A percentile compares a stretch with the other conserved stretches of the same genome.
phyloP scores from a whole-genome alignment of 805 yeast species.

The Candida nemodendra region DNA sequence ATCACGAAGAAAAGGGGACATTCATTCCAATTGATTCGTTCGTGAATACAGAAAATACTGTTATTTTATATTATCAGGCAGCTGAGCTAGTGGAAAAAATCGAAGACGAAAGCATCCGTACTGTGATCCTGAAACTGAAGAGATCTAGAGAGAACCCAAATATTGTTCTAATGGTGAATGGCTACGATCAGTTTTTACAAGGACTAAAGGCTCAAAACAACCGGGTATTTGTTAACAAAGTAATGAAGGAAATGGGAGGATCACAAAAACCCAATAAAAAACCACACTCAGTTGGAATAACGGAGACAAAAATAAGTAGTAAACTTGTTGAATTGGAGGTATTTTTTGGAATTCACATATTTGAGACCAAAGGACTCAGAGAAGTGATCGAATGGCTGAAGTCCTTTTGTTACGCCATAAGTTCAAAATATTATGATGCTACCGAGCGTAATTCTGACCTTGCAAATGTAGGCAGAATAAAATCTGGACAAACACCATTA shows the following conservation, averaged over 20 bases:
- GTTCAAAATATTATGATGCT: conserved; percentile 53
- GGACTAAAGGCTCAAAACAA: conserved; percentile 47
- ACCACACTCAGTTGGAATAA: conserved; percentile 7
- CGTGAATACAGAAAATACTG: conserved; percentile 42
- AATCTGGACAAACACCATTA: conserved; percentile 49
- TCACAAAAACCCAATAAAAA: conserved; percentile 9
- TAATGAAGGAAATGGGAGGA: conserved; percentile 17
- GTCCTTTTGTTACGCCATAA: conserved; percentile 56
- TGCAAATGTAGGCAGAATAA: conserved; percentile 53
- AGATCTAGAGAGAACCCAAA: conserved; percentile 26
- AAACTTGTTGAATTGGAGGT: conserved; percentile 47
- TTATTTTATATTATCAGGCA: conserved; percentile 47
- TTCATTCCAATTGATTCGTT: conserved; percentile 50
- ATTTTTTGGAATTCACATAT: conserved; percentile 45
- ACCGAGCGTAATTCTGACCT: conserved; percentile 51
- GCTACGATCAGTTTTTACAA: conserved; percentile 45
- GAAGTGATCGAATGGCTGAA: conserved; percentile 54
- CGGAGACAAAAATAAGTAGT: conserved; percentile 14
- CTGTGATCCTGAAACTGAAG: conserved; percentile 23
- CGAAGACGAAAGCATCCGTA: conserved; percentile 25
- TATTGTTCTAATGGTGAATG: conserved; percentile 47
- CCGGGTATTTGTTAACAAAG: conserved; percentile 38
- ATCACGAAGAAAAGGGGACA: conserved; percentile 46
- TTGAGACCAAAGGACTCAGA: conserved; percentile 44
- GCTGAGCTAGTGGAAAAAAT: conserved; percentile 40